Evolutionary conservation across 192 early-diverging fungal genomes (phyloP), one percentile per base, ranked within the genome.

Genomic region (Phycomyces nitens): DNA sequence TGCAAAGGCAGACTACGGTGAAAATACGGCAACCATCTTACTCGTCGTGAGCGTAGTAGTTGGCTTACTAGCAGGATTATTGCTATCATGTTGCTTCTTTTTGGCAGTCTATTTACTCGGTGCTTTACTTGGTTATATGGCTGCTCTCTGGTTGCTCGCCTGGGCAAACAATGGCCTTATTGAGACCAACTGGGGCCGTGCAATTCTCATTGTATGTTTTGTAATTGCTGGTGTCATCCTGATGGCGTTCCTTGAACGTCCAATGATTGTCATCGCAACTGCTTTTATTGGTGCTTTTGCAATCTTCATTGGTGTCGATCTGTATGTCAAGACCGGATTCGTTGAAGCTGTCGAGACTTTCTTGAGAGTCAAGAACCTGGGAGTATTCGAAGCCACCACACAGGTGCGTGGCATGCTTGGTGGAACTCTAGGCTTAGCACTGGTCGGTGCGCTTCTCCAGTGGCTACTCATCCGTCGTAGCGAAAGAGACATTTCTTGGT

Each of bases 251-350:
- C 56, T 83, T 60, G 83, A 89, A 71, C 82, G 80, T 6, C 72
- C 73, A 10, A 77, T 90, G 24, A 72, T 93, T 49, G 86, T 92
- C 22, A 65, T 92, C 39, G 82, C 80, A 21, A 91, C 94, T 8
- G 70, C 87, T 16, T 79, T 93, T 26, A 84, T 88, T 63, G 94
- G 94, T 23, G 80, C 94, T 6, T 93, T 89, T 73, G 82, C 82
- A 51, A 80, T 93, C 72, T 83, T 89, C 65, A 60, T 86, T 21
- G 94, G 94, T 52, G 81, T 94, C 41, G 94, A 95, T 74, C 80
- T 88, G 62, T 95, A 91, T 77, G 80, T 81, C n/a, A 69, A 83
- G 14, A 88, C 90, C 12, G 93, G 93, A 5, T 88, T 92, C 71
- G 64, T 74, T 27, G 76, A 85, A 26, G 79, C 86, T n/a, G 71